These are phyloP conservation scores for Solanum sejunctum DNA, from an alignment of 257 asterid genomes.

Conservation along the genomic window DNA sequence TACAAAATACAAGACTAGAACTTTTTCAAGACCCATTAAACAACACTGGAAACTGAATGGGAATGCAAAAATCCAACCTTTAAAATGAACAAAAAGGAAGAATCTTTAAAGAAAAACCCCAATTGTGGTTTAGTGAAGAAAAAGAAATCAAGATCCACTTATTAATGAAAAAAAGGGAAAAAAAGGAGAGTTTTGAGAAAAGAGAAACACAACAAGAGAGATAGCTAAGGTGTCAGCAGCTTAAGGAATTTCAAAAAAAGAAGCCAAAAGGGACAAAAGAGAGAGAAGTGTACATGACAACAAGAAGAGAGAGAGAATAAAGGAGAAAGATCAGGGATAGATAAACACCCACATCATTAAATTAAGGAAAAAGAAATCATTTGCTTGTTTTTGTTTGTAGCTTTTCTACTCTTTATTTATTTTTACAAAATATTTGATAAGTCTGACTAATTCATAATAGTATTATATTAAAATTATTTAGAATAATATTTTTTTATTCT, in stretches of 20 bases:
- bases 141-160: slow-evolving; percentile 1
- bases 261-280: slow-evolving; percentile 4
- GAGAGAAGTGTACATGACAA: slow-evolving; percentile 10
- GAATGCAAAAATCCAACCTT: not conserved
- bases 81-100: not conserved
- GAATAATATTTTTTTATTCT: too few species aligned
- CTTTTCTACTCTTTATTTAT: not conserved
- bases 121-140: slow-evolving; percentile 2
- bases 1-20: not conserved
- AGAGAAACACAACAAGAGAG: slow-evolving; percentile 9
- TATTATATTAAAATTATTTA: too few species aligned
- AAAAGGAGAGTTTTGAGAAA: slow-evolving; percentile 2
- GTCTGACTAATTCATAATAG: not conserved
- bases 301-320: slow-evolving; percentile 20
- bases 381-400: not conserved
- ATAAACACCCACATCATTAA: slow-evolving; percentile 12
- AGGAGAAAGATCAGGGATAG: slow-evolving; percentile 24
- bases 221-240: slow-evolving; percentile 6
- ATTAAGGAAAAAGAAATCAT: not conserved
- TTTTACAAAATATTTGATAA: too few species aligned
- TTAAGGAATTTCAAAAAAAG: not conserved
- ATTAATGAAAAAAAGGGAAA: not conserved
- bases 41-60: not conserved
- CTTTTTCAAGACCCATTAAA: not conserved
- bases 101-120: slow-evolving; percentile 4